phyloP scores from a whole-genome alignment of 257 asterid species.

The Nicotiana benthamiana region DNA sequence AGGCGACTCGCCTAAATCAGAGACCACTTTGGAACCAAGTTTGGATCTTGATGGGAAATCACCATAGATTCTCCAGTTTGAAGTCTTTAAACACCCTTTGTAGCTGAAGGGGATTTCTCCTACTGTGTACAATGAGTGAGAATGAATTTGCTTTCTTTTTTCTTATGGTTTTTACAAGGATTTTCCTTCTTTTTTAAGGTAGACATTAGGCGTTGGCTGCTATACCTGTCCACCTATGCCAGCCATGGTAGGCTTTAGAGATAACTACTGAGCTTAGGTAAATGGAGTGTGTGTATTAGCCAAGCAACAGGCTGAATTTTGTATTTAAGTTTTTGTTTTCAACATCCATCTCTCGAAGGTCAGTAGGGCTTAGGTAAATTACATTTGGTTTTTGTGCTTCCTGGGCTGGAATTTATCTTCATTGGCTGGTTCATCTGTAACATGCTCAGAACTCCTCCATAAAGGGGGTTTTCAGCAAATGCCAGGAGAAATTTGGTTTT shows the following conservation, averaged over 20 bases:
- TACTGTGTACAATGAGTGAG: constrained; percentile 27
- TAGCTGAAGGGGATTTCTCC: constrained; percentile 10
- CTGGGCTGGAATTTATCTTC: neutral
- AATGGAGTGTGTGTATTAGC: constrained; percentile 27
- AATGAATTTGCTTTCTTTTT: constrained; percentile 12
- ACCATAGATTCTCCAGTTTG: constrained; percentile 8
- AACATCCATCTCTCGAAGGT: neutral
- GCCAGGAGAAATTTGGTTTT: neutral
- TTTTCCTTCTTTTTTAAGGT: neutral
- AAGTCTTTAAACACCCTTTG: constrained; percentile 9
- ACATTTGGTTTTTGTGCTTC: neutral
- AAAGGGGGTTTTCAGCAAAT: neutral
- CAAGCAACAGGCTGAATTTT: constrained; percentile 24
- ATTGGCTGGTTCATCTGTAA: neutral
- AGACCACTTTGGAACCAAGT: constrained; percentile 29
- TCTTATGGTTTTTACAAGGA: neutral
- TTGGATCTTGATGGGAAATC: constrained; percentile 20
- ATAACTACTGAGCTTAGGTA: constrained; percentile 30
- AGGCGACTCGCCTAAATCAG: constrained; percentile 27
- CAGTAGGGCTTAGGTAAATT: neutral
- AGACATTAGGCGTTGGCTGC: constrained; percentile 16
- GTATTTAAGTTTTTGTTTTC: constrained; percentile 22
- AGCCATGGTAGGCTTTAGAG: constrained; percentile 32
- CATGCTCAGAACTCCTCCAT: neutral
- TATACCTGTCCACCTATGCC: constrained; percentile 17